Conservation (phyloP, 768 basidiomycete genomes). For the Lepiota venenata region DNA sequence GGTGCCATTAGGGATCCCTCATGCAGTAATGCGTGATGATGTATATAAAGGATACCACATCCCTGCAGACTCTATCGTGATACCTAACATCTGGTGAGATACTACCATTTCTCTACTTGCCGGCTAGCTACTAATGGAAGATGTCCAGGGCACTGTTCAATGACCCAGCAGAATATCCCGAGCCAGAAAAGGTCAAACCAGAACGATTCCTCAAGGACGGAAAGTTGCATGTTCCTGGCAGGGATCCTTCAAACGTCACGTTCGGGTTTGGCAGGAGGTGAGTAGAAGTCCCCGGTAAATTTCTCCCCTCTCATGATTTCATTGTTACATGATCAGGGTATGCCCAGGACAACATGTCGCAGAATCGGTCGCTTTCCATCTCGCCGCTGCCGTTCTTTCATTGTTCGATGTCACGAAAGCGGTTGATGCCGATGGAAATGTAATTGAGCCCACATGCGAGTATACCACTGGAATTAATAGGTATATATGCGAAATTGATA, state of each 20-base stretch:
- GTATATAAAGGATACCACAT: conserved; percentile 13
- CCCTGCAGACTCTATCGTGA: conserved; percentile 6
- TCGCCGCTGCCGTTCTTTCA: conserved; percentile 39
- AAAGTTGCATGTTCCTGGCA: conserved; percentile 21
- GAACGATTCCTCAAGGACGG: conserved; percentile 42
- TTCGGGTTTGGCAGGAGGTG: conserved; percentile 58
- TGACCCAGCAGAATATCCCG: conserved; percentile 31
- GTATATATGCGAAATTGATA: conserved; percentile 23
- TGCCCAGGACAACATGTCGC: conserved; percentile 55
- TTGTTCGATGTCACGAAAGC: conserved; percentile 40
- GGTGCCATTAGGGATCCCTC: conserved; percentile 1
- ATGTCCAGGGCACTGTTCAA: conserved; percentile 14
- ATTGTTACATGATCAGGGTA: conserved; percentile 25
- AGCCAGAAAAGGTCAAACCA: conserved; percentile 44
- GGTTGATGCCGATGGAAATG: conserved; percentile 35
- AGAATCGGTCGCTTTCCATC: conserved; percentile 41
- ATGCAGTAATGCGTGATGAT: conserved; percentile 11
- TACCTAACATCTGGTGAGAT: conserved; percentile 6
- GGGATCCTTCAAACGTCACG: conserved; percentile 44
- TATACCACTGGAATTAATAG: conserved; percentile 43
- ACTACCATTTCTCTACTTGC: neutral
- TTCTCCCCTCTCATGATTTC: neutral
- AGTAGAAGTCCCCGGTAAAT: conserved; percentile 34
- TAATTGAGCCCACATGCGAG: conserved; percentile 31
- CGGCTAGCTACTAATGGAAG: conserved; percentile 16